Base-by-base conservation (phyloP, 495 filamentous ascomycete species). In the Hamigera avellanea region DNA sequence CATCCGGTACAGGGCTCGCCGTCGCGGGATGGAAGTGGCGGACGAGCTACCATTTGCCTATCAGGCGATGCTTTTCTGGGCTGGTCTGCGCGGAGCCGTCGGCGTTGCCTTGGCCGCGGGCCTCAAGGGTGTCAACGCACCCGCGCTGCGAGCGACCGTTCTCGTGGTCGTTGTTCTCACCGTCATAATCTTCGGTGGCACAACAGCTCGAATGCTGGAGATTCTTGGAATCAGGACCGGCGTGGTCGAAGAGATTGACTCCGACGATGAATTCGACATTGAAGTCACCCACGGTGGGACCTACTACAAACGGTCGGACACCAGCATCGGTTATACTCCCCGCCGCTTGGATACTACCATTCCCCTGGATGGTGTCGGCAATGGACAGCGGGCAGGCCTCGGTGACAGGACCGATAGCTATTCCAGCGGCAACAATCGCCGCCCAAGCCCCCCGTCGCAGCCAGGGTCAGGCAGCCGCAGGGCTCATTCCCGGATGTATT, bases 61-160 rank as follows among this genome's bases (percentile, higher is more conserved):
- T 53, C 88, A 96, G 54, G 86, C 81, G 6, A 94, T 98, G 89
- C 75, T 98, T 14, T 98, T 94, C 66, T 98, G 91, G 91, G 91
- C 93, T 12, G 91, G 91, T 14, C 66, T 98, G 32, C 87, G 91
- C 39, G 91, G 91, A 41, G 91, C 91, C 26, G 91, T 98, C 48
- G 91, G 91, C 42, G 91, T 98, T 12, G 91, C 93, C 2, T 72
- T 98, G 25, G 89, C 91, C n/a, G 91, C 88, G 10, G 81, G 91
- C 17, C 70, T 98, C 21, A 52, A 56, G 2, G 91, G 86, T 21
- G 69, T 71, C 16, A 91, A 94, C 46, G 78, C 73, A 6, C 80
- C 77, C 29, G 77, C 81, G 2, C 62, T 98, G 21, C 78, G 82
- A 41, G 89, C 89, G 3, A 98, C 91, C 0, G 88, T 98, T 12